phyloP scores from a whole-genome alignment of 2,329 filamentous ascomycete genomes.

The Lasiodiplodia gonubiensis region DNA sequence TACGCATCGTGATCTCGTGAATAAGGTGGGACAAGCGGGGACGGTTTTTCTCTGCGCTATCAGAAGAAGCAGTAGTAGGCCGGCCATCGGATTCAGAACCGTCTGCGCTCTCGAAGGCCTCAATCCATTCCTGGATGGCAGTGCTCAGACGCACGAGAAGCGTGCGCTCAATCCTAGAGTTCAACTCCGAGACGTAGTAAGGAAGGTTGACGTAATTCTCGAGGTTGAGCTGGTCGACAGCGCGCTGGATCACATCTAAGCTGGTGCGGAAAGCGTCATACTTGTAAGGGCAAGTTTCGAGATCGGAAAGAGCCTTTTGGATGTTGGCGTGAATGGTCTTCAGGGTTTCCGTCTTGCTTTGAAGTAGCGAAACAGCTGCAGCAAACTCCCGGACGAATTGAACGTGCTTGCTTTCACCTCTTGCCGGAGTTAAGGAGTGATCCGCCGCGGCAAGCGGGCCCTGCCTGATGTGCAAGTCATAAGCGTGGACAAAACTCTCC shows the following conservation, averaged over 20 bases:
- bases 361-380: conserved; percentile 81
- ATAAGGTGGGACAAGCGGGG: conserved; percentile 76
- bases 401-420: conserved; percentile 86
- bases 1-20: conserved; percentile 96
- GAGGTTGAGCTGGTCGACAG: conserved; percentile 94
- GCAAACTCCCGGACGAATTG: conserved; percentile 96
- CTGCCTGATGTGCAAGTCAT: conserved; percentile 83
- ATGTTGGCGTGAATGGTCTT: conserved; percentile 78
- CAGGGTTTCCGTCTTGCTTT: conserved; percentile 82
- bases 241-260: conserved; percentile 84
- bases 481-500: conserved; percentile 98
- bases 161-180: conserved; percentile 80
- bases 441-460: conserved; percentile 60
- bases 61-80: conserved; percentile 50
- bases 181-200: conserved; percentile 88
- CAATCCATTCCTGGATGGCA: conserved; percentile 86
- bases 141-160: conserved; percentile 81
- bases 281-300: conserved; percentile 85
- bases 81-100: conserved; percentile 56
- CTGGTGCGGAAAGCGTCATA: conserved; percentile 77
- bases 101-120: conserved; percentile 69
- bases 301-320: conserved; percentile 80
- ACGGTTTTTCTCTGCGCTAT: conserved; percentile 38
- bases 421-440: conserved; percentile 51
- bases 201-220: conserved; percentile 94